Evolutionary conservation across 441 rosid genomes (phyloP), one percentile per base, ranked within the genome.

Genomic region (Gossypium schwendimanii): DNA sequence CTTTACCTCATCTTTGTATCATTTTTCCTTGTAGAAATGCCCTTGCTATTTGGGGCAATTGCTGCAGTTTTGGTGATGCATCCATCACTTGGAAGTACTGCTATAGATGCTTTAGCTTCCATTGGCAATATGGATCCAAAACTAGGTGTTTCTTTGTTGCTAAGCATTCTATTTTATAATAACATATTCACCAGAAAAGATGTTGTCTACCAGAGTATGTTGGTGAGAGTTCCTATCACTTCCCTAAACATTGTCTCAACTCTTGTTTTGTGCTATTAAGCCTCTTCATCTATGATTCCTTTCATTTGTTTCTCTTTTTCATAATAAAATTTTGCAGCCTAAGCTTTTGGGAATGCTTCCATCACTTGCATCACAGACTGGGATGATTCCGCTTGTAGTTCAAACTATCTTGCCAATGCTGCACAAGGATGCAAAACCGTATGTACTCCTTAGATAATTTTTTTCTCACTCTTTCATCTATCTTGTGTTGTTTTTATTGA

Each of bases 331-430:
- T 74, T 73, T 83, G 77, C 89, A 94, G 98, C 83, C 88, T 73
- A 92, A 91, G 84, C 87, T 94, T 81, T 73, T 94, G 85, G 83
- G 89, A 47, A 71, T 92, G 86, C 93, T 94, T 77, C 98, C 98
- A 39, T 87, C 91, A 61, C 87, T 94, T 69, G 97, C 97, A 82
- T 87, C 97, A 47, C 92, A 91, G 71, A 85, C 87, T 70, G 82
- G 84, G 75, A 92, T 94, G 97, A 75, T 88, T 82, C 97, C 97
- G 28, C 87, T 94, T 66, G 80, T 92, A 52, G 84, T 92, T 84
- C 97, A 92, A 79, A 87, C 92, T 67, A 83, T 94, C 72, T 76
- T 87, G 84, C 98, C 97, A 62, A 91, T 92, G 96, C 84, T 94
- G 78, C 90, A 81, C 73, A 89, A 83, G 80, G 82, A 83, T 83